Base-by-base conservation (phyloP, 2,329 filamentous ascomycete genomes). In the Cordyceps farinosa region DNA sequence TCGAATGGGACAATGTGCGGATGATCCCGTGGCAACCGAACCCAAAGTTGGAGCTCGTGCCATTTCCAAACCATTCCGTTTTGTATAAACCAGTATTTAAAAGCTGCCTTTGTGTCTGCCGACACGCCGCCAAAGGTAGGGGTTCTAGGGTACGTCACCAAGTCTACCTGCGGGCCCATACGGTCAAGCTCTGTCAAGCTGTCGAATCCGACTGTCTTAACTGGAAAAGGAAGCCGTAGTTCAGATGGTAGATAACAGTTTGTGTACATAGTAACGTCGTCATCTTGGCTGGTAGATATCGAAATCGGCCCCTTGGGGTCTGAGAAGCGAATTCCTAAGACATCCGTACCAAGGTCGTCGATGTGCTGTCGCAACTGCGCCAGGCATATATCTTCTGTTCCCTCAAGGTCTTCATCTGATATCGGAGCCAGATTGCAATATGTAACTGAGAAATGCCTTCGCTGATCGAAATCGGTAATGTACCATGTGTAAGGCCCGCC, bases 1-100 rank as follows among this genome's bases (percentile, higher is more conserved):
- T 76, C 73, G 38, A 77, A 71, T 0, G 70, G 69, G 2, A 76
- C 69, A 5, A 78, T 72, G 42, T 77, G 74, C 38, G 71, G 71
- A 56, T 78, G 73, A 10, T 8, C 57, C 2, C 56, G 42, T 4
- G 56, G 56, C 45, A 76, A 74, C 0, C 78, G 72, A 45, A 70
- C 72, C 65, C 69, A 69, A 8, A 73, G 32, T 34, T 76, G 73
- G 64, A 73, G 67, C 64, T 78, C 76, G n/a, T 75, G 63, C 76
- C 74, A 77, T 10, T 63, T 57, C 57, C 61, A 62, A 13, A 64
- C 11, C 44, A 64, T 2, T 51, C 67, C 66, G 53, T 70, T 67
- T 55, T 65, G 67, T 2, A 70, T 27, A 11, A 73, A 70, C 66
- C 72, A 73, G 64, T 76, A 76, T 45, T 76, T 76, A 48, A 75